Conservation (phyloP, 352 stramenopile species). For the Phytophthora litchii region DNA sequence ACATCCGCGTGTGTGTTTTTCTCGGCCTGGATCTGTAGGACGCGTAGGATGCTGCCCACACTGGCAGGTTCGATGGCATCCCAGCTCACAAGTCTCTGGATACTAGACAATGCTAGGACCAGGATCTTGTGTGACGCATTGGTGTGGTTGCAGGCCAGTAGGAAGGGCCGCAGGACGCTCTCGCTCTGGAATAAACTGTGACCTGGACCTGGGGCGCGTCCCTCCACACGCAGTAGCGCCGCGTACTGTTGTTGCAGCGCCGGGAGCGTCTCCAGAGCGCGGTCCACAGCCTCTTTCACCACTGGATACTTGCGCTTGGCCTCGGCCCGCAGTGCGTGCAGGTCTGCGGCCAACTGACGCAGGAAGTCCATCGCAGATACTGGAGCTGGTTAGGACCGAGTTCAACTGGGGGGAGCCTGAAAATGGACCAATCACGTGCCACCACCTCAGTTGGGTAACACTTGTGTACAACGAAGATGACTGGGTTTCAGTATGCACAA, state of each 20-base stretch:
- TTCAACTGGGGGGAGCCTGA: constrained; percentile 9
- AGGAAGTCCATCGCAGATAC: constrained; percentile 88
- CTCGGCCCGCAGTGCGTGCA: constrained; percentile 83
- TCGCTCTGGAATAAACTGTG: constrained; percentile 94
- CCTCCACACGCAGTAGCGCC: constrained; percentile 76
- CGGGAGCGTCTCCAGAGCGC: constrained; percentile 93
- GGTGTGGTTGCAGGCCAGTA: constrained; percentile 97
- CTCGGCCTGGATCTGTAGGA: constrained; percentile 96
- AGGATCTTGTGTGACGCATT: constrained; percentile 95
- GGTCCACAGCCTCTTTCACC: constrained; percentile 96
- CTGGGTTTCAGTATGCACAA: neutral
- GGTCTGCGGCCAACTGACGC: constrained; percentile 88
- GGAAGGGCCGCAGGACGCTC: constrained; percentile 95
- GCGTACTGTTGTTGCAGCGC: constrained; percentile 95
- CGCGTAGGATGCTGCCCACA: constrained; percentile 94
- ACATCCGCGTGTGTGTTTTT: constrained; percentile 85
- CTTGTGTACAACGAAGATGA: neutral
- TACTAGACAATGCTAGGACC: constrained; percentile 93
- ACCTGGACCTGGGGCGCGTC: constrained; percentile 81
- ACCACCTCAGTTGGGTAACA: constrained; percentile 4
- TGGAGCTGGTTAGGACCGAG: constrained; percentile 1
- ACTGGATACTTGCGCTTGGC: constrained; percentile 92
- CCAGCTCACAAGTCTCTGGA: constrained; percentile 94
- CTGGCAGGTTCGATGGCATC: constrained; percentile 95
- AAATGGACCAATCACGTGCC: constrained; percentile 11